Evolutionary conservation across 768 basidiomycete species (phyloP), one percentile per base, ranked within the genome.

Genomic region (Amanita rimosa): DNA sequence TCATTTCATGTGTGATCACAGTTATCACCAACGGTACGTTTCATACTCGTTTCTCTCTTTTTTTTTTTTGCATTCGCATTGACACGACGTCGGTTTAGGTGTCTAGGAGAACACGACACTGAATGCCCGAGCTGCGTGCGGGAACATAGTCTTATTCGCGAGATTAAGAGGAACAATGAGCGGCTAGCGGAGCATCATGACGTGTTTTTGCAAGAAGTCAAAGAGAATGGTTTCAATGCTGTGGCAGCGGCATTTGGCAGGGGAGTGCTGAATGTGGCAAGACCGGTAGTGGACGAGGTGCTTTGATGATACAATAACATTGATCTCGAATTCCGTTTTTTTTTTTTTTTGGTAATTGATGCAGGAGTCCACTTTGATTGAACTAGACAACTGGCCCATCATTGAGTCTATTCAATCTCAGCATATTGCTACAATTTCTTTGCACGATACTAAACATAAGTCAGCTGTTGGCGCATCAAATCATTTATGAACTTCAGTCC

Each of bases 1-100:
- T 5, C 94, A 98, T 64, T 98, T 97, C 60, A 96, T 98, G 95
- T 99, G 95, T 65, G 83, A 85, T 58, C 96, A 98, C 61, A 92
- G 89, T 52, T 98, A 90, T 68, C 96, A 99, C 62, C 91, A 95
- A 61, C 74, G 93, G 90, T 89, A 66, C 60, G 64, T 50, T 2
- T 27, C 10, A 1, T 2, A n/a, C n/a, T n/a, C 1, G 1, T 27
- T 27, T 9, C 27, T 2, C 1, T 9, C 9, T 2, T 27, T 9
- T 27, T 0, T 27, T 2, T 27, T 6, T 27, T 6, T 26, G 16
- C 43, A 29, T 46, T 29, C 31, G 17, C 34, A 39, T 16, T 29
- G 31, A 26, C 44, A 24, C 16, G 6, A 19, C 51, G 44, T 26
- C 13, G n/a, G 14, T 21, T 11, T 53, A 96, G 94, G 41, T 97